Base-by-base conservation (phyloP, 2,329 filamentous ascomycete species). In the Aspergillus tubingensis region DNA sequence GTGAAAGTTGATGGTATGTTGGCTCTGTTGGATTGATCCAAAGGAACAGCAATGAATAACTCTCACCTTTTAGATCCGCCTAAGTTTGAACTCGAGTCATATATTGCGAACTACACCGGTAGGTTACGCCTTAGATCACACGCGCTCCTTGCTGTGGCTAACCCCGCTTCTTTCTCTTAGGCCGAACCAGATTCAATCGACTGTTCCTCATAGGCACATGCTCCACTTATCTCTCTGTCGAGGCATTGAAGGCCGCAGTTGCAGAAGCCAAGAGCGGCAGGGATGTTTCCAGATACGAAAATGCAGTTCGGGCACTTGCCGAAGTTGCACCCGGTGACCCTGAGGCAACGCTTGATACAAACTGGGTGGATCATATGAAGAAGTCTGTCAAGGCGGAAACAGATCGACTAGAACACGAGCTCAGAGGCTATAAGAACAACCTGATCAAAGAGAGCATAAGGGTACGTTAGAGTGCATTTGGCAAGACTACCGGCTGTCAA, bases 381-480 rank as follows among this genome's bases (percentile, higher is more conserved):
- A 86, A 85, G 63, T 80, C 84, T 54, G 91, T 93, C 68, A 85
- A 86, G 67, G 78, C 80, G 1, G 90, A 96, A 75, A 88, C 88
- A 0, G 82, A 86, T 58, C 86, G 90, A n/a, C 81, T 98, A 58
- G 92, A 97, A 72, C 81, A 85, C 15, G 92, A 98, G 76, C 82
- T 99, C 19, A 93, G 92, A 75, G 89, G 89, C 1, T 98, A 98
- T 77, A 96, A 95, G 78, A 96, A 97, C 73, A 99, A 98, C 70
- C 80, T 98, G 47, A 92, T 99, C 69, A 96, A 97, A 74, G 95
- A 99, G 79, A 97, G 92, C 79, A 96, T 98, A 70, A 81, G 93
- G 67, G 92, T 96, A 82, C 59, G 84, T 71, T 43, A 57, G 32
- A 32, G 4, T 43, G 19, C 23, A 25, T 32, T 47, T 3, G 2